phyloP scores from a whole-genome alignment of 257 asterid genomes.

The Ehretia macrophylla region DNA sequence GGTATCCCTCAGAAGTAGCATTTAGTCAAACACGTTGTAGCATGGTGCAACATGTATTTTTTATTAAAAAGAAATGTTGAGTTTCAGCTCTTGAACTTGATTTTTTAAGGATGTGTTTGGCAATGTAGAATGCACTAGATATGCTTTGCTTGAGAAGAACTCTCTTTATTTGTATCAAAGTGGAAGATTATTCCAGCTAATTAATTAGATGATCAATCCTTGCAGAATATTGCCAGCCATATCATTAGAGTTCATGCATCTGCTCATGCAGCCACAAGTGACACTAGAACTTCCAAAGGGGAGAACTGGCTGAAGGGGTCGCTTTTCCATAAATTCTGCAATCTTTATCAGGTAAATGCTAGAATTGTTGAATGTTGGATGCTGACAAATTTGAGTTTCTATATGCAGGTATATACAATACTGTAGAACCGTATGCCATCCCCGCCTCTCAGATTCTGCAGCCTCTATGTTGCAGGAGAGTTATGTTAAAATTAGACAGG shows the following conservation, averaged over 20 bases:
- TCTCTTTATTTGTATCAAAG: not conserved
- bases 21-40: not conserved
- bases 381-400: slow-evolving; percentile 23
- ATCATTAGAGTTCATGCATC: slow-evolving; percentile 89
- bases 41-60: not conserved
- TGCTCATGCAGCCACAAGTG: slow-evolving; percentile 63
- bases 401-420: slow-evolving; percentile 79
- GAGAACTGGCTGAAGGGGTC: slow-evolving; percentile 97
- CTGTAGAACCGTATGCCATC: slow-evolving; percentile 78
- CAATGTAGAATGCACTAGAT: too few relatives aligned
- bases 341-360: slow-evolving; percentile 1
- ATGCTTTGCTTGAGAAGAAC: too few relatives aligned
- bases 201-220: slow-evolving; percentile 21
- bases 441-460: slow-evolving; percentile 94
- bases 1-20: not conserved
- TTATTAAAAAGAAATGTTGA: too few relatives aligned
- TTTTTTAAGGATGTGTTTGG: too few relatives aligned
- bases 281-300: slow-evolving; percentile 59
- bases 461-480: slow-evolving; percentile 80
- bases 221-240: slow-evolving; percentile 90
- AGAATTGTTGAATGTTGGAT: slow-evolving; percentile 6
- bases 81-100: too few relatives aligned
- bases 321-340: slow-evolving; percentile 3
- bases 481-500: slow-evolving; percentile 96
- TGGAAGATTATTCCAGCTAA: slow-evolving; percentile 11